Percentiles rank a stretch among this genome's conserved stretches.
Evolutionary conservation across 352 stramenopile species (phyloP).

Genomic region (Pythium dissimile): DNA sequence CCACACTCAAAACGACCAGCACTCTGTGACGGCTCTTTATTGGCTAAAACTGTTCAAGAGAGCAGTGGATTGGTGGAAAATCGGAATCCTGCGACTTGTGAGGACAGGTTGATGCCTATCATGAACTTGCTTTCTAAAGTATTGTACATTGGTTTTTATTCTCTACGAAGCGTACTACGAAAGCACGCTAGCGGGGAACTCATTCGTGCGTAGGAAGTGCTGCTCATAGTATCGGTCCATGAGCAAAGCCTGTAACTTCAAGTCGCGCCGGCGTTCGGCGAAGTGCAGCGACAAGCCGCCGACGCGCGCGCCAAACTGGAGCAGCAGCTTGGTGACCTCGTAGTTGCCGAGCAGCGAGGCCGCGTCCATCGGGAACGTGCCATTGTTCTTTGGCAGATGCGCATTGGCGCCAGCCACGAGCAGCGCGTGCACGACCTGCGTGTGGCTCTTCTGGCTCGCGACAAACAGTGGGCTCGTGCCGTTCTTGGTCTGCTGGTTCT

Average conservation of each 20-base stretch:
- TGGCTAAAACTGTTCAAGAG: not conserved
- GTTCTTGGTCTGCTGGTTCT: conserved; percentile 44
- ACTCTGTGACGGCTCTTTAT: not conserved
- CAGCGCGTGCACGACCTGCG: conserved; percentile 48
- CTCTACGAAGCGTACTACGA: conserved; percentile 1
- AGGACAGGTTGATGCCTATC: too few species aligned
- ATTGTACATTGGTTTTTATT: not conserved
- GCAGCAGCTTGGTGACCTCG: conserved; percentile 52
- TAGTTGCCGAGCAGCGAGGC: conserved; percentile 61
- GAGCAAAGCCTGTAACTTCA: conserved; percentile 54
- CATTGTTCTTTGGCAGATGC: conserved; percentile 65
- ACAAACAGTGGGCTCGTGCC: conserved; percentile 75
- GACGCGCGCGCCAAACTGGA: conserved; percentile 64
- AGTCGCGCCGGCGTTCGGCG: conserved; percentile 62
- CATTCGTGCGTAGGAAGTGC: conserved; percentile 30
- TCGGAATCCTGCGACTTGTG: not conserved
- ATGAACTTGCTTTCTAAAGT: too few species aligned
- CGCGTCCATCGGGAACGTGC: conserved; percentile 68
- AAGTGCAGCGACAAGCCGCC: conserved; percentile 68
- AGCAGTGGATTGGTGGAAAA: conserved; percentile 8
- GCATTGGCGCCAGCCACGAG: conserved; percentile 49
- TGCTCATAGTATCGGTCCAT: conserved; percentile 64
- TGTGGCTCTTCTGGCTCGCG: conserved; percentile 69
- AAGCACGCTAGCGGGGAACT: conserved; percentile 2
- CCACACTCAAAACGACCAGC: not conserved